A percentile compares a stretch with the other conserved stretches of the same genome.
Evolutionary conservation across 2,329 filamentous ascomycete genomes (phyloP).

Genomic region (Aureobasidium vineae): DNA sequence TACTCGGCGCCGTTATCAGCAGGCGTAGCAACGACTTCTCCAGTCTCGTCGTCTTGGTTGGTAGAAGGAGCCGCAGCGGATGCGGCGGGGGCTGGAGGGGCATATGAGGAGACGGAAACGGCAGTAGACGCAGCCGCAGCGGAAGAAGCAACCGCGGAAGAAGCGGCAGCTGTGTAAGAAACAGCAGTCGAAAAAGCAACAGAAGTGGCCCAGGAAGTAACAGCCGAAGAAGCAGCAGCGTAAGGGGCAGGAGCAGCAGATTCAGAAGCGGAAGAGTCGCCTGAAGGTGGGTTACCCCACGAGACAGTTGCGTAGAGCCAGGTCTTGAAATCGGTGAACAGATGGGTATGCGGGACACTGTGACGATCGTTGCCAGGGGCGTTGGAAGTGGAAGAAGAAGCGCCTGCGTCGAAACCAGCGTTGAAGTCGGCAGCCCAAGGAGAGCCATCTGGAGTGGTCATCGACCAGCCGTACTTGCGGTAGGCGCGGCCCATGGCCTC

Average conservation of each 20-base stretch:
- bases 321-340: not conserved
- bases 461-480: constrained; percentile 58
- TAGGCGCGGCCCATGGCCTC: constrained; percentile 64
- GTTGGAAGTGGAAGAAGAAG: constrained; percentile 11
- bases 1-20: constrained; percentile 67
- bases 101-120: not conserved
- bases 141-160: not conserved
- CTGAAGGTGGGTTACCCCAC: constrained; percentile 1
- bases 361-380: not conserved
- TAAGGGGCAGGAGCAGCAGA: not conserved
- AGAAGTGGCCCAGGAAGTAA: not conserved
- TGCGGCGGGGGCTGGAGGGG: not conserved
- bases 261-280: not conserved
- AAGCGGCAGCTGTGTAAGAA: not conserved
- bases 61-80: constrained; percentile 14
- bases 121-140: not conserved
- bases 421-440: constrained; percentile 13
- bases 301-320: constrained; percentile 11
- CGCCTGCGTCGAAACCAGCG: not conserved
- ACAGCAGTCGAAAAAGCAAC: not conserved
- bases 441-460: constrained; percentile 21
- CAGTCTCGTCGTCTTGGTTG: constrained; percentile 38
- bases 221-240: not conserved
- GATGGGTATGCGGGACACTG: not conserved
- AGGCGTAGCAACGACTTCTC: constrained; percentile 63